Conservation (phyloP, 2,329 filamentous ascomycete species). For the Xylariaceae sp. region DNA sequence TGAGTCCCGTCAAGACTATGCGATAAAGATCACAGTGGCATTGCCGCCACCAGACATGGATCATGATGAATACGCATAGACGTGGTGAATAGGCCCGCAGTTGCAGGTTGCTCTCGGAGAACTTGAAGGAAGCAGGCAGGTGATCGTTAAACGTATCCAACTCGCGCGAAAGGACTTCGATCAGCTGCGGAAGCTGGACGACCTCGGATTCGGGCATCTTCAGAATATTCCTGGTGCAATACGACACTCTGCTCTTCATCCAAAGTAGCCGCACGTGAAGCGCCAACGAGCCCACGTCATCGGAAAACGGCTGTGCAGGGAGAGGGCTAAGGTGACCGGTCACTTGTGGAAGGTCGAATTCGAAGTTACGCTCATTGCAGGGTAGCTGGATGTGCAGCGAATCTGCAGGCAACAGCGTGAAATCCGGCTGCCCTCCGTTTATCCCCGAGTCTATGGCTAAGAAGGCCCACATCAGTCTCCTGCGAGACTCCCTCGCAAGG, state of each 20-base stretch:
- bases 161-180: constrained; percentile 42
- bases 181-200: constrained; percentile 40
- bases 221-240: constrained; percentile 44
- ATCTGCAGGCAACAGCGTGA: constrained; percentile 40
- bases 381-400: constrained; percentile 42
- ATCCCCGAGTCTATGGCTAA: constrained; percentile 44
- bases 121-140: constrained; percentile 51
- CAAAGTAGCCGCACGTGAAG: constrained; percentile 52
- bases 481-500: constrained; percentile 28
- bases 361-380: constrained; percentile 47
- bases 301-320: constrained; percentile 40
- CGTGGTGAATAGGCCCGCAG: constrained; percentile 52
- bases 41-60: constrained; percentile 55
- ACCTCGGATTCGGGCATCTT: constrained; percentile 40
- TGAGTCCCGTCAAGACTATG: constrained; percentile 45
- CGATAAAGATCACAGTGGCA: constrained; percentile 54
- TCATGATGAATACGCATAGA: constrained; percentile 54
- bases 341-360: constrained; percentile 52
- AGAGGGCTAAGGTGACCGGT: constrained; percentile 43
- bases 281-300: constrained; percentile 51
- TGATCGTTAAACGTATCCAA: constrained; percentile 47
- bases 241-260: constrained; percentile 49
- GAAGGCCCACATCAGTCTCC: constrained; percentile 42
- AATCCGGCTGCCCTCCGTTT: constrained; percentile 41
- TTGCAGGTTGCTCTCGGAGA: constrained; percentile 51